Conservation (phyloP, 805 yeast species). For the Metschnikowia henanensis region DNA sequence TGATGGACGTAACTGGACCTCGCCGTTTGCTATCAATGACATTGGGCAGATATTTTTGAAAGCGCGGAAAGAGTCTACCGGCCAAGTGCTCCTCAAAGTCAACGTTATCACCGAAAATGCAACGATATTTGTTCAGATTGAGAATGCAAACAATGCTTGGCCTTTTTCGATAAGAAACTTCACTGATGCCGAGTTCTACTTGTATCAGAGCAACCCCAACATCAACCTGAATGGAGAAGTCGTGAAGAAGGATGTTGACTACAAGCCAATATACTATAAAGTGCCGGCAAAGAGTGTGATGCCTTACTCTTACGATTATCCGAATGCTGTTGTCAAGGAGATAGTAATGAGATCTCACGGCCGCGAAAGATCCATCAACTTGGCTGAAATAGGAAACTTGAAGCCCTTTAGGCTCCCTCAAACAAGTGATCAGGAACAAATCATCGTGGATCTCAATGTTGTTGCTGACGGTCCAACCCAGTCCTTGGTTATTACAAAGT, state of each 20-base stretch:
- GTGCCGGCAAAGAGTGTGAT: slow-evolving; percentile 90
- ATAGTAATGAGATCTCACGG: slow-evolving; percentile 70
- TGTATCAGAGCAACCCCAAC: slow-evolving; percentile 84
- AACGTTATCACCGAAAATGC: slow-evolving; percentile 80
- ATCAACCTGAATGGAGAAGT: slow-evolving; percentile 61
- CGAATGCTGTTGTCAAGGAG: slow-evolving; percentile 85
- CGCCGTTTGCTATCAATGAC: slow-evolving; percentile 83
- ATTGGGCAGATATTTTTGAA: slow-evolving; percentile 81
- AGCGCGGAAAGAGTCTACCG: slow-evolving; percentile 58
- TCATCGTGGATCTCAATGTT: slow-evolving; percentile 82
- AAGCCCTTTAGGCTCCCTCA: slow-evolving; percentile 80
- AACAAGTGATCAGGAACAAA: slow-evolving; percentile 35
- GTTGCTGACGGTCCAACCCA: slow-evolving; percentile 97
- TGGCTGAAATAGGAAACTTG: slow-evolving; percentile 91
- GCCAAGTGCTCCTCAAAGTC: slow-evolving; percentile 69
- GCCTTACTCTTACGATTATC: slow-evolving; percentile 99
- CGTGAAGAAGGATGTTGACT: slow-evolving; percentile 50
- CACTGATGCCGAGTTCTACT: slow-evolving; percentile 80
- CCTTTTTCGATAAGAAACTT: slow-evolving; percentile 91
- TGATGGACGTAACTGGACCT: slow-evolving; percentile 69
- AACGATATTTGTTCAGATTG: slow-evolving; percentile 72
- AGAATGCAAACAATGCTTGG: slow-evolving; percentile 79
- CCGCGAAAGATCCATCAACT: slow-evolving; percentile 72
- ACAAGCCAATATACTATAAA: slow-evolving; percentile 76
- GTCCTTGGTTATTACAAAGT: slow-evolving; percentile 78